Evolutionary conservation across 1,284 basidiomycete species (phyloP), one percentile per base, ranked within the genome.

Genomic region (Ceratobasidium sp.): DNA sequence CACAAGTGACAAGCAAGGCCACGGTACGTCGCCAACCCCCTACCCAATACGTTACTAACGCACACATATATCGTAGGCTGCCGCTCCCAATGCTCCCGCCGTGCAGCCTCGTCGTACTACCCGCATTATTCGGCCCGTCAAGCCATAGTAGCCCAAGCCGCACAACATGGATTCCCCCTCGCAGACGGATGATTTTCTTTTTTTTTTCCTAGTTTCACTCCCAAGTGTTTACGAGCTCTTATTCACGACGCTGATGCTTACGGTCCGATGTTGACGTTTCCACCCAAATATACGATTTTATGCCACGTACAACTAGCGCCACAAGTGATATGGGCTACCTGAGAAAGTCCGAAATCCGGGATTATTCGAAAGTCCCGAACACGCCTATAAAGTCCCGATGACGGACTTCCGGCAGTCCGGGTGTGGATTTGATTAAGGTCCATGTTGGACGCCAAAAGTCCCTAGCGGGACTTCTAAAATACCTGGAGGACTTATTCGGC

Each of bases 201-300:
- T 41, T 18, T 44, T 8, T n/a, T 44, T 35, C 62, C 48, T 65
- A 1, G 3, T 65, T 55, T 65, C 20, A 48, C 38, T 60, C 33
- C 33, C 62, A n/a, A 46, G 48, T 18, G 38, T 30, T 27, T 18
- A 16, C 41, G 41, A 65, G 44, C 41, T 30, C 12, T 48, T 30
- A 27, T 18, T 65, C n/a, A 65, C 62, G 41, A 65, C 27, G 62
- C 62, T 46, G 44, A 65, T 65, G 62, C 27, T 41, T 60, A 38
- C 33, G 57, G 35, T 65, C 35, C 33, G 35, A 55, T 23, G 54
- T 23, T 38, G 14, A 20, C 27, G n/a, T 65, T 38, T 38, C 35
- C 55, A 30, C 20, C 5, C 33, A 16, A 60, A 60, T 35, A 65
- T 65, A 65, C 44, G 38, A 44, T 65, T 41, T 65, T 23, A 65